These are phyloP conservation scores for Vitis rupestris DNA, from an alignment of 164 flowering plant species.

Conservation along the genomic window DNA sequence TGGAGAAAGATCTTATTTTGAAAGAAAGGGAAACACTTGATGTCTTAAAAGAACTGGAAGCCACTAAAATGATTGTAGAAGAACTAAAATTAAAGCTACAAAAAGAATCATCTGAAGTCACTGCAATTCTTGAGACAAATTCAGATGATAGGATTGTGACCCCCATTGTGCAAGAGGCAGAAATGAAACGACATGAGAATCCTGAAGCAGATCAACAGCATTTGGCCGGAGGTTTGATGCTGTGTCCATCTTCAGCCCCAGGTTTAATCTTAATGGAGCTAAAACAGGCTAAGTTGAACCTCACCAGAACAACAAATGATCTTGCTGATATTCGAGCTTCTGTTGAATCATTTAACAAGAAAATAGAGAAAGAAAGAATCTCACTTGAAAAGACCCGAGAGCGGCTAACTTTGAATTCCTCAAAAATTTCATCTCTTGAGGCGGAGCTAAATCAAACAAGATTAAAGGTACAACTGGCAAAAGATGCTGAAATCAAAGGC, in stretches of 20 bases:
- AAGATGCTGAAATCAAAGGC: constrained; percentile 33
- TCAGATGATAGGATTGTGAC: constrained; percentile 10
- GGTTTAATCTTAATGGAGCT: constrained; percentile 68
- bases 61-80: constrained; percentile 62
- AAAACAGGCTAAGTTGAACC: constrained; percentile 84
- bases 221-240: constrained; percentile 17
- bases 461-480: constrained; percentile 42
- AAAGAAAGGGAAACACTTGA: constrained; percentile 87
- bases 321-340: constrained; percentile 72
- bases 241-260: constrained; percentile 51
- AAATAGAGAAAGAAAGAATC: constrained; percentile 65
- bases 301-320: constrained; percentile 67
- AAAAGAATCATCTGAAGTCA: constrained; percentile 50
- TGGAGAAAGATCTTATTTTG: constrained; percentile 66
- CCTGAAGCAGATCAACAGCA: constrained; percentile 10
- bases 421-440: constrained; percentile 64
- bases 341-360: constrained; percentile 64
- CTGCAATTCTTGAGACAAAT: constrained; percentile 17
- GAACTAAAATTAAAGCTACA: constrained; percentile 65
- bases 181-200: constrained; percentile 28
- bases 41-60: constrained; percentile 76
- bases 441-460: constrained; percentile 59
- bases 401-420: constrained; percentile 56
- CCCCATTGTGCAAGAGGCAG: constrained; percentile 19
- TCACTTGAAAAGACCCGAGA: constrained; percentile 75